These are phyloP conservation scores for Leptographium procerum DNA, from an alignment of 2,329 filamentous ascomycete genomes.

Conservation along the genomic window DNA sequence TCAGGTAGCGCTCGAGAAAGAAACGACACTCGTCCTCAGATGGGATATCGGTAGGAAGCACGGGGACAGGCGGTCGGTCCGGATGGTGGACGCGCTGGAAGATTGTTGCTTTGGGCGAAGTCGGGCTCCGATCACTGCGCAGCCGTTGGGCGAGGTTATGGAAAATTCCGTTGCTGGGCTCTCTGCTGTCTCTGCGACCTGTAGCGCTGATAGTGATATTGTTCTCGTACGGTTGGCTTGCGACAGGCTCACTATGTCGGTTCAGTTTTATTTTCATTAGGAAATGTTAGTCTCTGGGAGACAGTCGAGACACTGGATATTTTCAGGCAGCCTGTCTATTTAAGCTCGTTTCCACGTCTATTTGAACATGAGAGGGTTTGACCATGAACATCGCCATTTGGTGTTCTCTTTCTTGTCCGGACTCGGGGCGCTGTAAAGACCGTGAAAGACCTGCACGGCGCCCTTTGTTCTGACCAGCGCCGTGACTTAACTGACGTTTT, in stretches of 20 bases:
- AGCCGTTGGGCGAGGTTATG: not conserved
- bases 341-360: not conserved
- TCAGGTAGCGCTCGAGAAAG: slow-evolving; percentile 1
- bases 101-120: not conserved
- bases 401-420: not conserved
- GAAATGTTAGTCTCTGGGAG: not conserved
- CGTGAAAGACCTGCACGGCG: not conserved
- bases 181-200: not conserved
- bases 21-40: slow-evolving; percentile 18
- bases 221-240: too few species aligned
- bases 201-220: not conserved
- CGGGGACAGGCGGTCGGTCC: slow-evolving; percentile 14
- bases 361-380: not conserved
- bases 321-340: not conserved
- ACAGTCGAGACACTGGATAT: not conserved
- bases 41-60: slow-evolving; percentile 14
- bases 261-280: slow-evolving; percentile 9
- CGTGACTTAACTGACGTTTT: not conserved
- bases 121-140: not conserved
- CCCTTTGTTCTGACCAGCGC: not conserved
- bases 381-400: not conserved
- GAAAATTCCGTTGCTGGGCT: not conserved
- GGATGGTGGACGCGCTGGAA: slow-evolving; percentile 15
- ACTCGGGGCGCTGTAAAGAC: not conserved
- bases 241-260: slow-evolving; percentile 4